These are phyloP conservation scores for Yamadazyma sp. DNA, from an alignment of 1,139 yeast species.

Conservation along the genomic window DNA sequence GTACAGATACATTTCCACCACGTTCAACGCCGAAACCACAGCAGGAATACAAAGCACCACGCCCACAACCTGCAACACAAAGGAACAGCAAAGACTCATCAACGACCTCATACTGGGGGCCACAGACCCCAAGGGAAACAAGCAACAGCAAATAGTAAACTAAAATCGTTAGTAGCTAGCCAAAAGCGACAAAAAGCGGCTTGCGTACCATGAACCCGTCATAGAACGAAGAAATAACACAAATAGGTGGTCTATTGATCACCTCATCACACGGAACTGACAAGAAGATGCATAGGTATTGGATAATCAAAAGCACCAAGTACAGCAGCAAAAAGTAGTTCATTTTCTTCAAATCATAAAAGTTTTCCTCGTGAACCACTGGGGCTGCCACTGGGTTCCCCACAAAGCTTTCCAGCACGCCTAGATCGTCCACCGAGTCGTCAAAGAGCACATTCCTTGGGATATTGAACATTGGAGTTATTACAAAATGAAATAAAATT, in stretches of 20 bases:
- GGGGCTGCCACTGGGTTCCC: background rate
- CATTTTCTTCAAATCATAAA: slow-evolving; percentile 14
- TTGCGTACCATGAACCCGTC: slow-evolving; percentile 30
- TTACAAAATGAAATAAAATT: background rate
- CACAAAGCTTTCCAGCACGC: background rate
- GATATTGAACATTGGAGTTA: slow-evolving; percentile 4
- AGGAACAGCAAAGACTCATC: slow-evolving; percentile 20
- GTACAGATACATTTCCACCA: slow-evolving; percentile 26
- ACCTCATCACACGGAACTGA: slow-evolving; percentile 46
- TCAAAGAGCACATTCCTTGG: slow-evolving; percentile 9
- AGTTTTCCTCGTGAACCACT: background rate
- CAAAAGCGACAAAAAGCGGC: background rate
- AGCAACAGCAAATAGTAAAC: slow-evolving; percentile 25
- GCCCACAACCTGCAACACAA: slow-evolving; percentile 23
- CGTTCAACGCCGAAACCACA: slow-evolving; percentile 20
- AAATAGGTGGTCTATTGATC: slow-evolving; percentile 36
- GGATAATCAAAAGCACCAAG: slow-evolving; percentile 31
- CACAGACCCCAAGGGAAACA: slow-evolving; percentile 13
- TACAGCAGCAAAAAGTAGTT: slow-evolving; percentile 25
- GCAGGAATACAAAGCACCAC: slow-evolving; percentile 21
- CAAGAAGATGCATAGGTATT: slow-evolving; percentile 39
- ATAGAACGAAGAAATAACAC: slow-evolving; percentile 27
- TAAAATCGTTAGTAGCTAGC: slow-evolving; percentile 13
- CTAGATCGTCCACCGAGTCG: background rate
- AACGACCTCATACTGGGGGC: slow-evolving; percentile 21